Evolutionary conservation across 1,284 basidiomycete genomes (phyloP).

Genomic region (Moniliella sp.): DNA sequence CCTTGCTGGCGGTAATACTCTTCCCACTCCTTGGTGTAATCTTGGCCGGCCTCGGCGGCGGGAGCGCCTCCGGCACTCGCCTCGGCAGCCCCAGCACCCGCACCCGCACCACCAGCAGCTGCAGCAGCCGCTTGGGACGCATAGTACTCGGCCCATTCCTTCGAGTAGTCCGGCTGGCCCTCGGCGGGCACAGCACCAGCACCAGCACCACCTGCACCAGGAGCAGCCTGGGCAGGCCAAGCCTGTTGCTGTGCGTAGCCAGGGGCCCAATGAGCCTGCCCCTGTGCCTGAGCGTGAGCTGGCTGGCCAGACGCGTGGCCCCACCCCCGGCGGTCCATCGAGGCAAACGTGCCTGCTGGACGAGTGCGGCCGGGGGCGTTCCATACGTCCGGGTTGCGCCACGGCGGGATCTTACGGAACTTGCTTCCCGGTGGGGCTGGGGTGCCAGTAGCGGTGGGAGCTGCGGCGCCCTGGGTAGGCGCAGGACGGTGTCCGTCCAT

Average conservation of each 20-base stretch:
- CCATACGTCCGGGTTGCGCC: conserved; percentile 30
- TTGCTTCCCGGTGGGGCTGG: too few species aligned
- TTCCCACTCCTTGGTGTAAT: conserved; percentile 30
- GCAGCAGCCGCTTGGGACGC: background rate
- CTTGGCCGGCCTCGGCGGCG: conserved; percentile 8
- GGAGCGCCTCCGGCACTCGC: background rate
- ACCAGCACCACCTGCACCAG: background rate
- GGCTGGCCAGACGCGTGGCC: conserved; percentile 1
- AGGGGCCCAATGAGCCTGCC: conserved; percentile 2
- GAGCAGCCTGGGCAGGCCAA: background rate
- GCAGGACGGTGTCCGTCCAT: too few species aligned
- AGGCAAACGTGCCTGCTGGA: background rate
- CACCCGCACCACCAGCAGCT: too few species aligned
- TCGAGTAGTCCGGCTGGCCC: conserved; percentile 22
- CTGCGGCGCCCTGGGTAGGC: conserved; percentile 1
- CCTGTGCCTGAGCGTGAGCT: background rate
- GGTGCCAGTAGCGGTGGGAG: conserved; percentile 9
- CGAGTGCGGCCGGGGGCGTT: conserved; percentile 4
- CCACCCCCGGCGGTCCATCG: background rate
- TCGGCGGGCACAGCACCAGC: conserved; percentile 1
- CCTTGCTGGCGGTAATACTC: conserved; percentile 15
- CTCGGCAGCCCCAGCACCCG: too few species aligned
- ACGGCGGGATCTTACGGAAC: conserved; percentile 22
- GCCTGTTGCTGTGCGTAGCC: background rate
- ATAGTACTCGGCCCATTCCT: conserved; percentile 24